Base-by-base conservation (phyloP, 2,329 filamentous ascomycete genomes). In the Amylocarpus encephaloides region DNA sequence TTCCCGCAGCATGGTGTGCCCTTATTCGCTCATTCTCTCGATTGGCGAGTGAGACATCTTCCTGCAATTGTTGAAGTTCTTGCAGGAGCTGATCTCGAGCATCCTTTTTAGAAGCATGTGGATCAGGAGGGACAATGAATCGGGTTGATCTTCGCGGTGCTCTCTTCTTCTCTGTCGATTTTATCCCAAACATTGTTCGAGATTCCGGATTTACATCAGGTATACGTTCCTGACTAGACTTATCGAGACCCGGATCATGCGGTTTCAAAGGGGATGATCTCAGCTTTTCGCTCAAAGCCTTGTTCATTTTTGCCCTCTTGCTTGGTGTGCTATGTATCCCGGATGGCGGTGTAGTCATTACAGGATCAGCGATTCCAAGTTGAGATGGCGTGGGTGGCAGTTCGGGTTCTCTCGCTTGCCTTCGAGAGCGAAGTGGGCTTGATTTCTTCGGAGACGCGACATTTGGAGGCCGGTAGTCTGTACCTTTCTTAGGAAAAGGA, bases 321-420 rank as follows among this genome's bases (percentile, higher is more conserved):
- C 76, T 78, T 0, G 80, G 78, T 12, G 77, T 80, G 45, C 75
- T 74, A 52, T 83, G 80, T 26, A 84, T 83, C 1, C 80, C 81
- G 16, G 69, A 64, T 1, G 79, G 77, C 6, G 78, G 78, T 2
- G 76, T 77, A 39, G 73, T 76, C 26, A 79, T 71, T 1, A 77
- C 69, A 10, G 75, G 72, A 51, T 83, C 79, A 1, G 69, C 67
- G 11, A 74, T 66, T 3, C 72, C 73, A 34, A 68, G 69, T 43
- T 75, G 70, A 29, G 72, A 71, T 1, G 76, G 75, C 0, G 78
- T 78, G 0, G 79, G 79, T 2, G 83, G 84, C 5, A 87, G 71
- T 43, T 85, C 80, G 1, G 82, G 82, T 58, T 86, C 81, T 13
- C 73, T 73, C n/a, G 63, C 12, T 5, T 19, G 38, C 10, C 5